Conservation (phyloP, 2,329 filamentous ascomycete species). For the Ophiostoma pallidulum region DNA sequence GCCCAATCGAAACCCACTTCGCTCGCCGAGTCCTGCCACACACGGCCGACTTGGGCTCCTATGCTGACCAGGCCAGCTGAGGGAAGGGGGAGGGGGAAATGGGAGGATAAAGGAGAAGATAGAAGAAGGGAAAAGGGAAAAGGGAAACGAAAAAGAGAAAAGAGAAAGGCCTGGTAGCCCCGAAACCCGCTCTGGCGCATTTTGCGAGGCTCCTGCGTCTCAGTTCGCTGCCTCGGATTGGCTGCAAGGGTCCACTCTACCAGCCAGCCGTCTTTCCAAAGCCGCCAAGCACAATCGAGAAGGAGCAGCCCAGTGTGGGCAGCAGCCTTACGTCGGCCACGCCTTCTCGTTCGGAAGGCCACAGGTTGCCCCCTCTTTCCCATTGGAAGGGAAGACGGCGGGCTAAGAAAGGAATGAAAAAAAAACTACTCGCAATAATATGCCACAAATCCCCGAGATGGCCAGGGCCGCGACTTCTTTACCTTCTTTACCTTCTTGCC, state of each 20-base stretch:
- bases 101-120: not conserved
- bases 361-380: not conserved
- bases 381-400: conserved; percentile 3
- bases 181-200: conserved; percentile 2
- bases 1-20: conserved; percentile 2
- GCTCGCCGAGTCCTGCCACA: not conserved
- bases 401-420: conserved; percentile 4
- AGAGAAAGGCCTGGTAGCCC: not conserved
- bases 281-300: not conserved
- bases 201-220: conserved; percentile 13
- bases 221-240: conserved; percentile 13
- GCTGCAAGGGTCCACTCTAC: conserved; percentile 11
- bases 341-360: not conserved
- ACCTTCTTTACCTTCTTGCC: conserved; percentile 5
- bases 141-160: not conserved
- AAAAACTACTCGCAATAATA: conserved; percentile 5
- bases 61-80: no score
- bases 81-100: no score
- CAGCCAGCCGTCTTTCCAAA: conserved; percentile 5
- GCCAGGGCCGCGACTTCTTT: conserved; percentile 7
- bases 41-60: not conserved
- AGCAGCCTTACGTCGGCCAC: conserved; percentile 11
- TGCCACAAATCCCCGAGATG: conserved; percentile 1
- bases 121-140: not conserved
- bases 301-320: not conserved